phyloP scores from a whole-genome alignment of 1,139 yeast genomes.

The Suhomyces kunorum region DNA sequence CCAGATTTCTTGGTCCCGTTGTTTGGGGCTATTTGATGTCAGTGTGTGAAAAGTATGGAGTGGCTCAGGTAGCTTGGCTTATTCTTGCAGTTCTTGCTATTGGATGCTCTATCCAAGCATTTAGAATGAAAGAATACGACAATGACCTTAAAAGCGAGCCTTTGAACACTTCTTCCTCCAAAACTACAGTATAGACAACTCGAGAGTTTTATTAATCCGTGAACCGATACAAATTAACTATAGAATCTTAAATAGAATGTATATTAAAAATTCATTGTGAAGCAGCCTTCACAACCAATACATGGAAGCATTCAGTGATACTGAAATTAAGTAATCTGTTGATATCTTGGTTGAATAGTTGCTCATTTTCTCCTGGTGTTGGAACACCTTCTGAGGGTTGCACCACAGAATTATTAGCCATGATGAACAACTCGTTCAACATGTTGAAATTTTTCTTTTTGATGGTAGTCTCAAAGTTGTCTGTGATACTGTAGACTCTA shows the following conservation, averaged over 20 bases:
- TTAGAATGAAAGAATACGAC: conserved; percentile 35
- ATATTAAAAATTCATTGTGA: not conserved
- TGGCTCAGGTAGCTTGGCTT: conserved; percentile 57
- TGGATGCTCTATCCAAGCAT: conserved; percentile 34
- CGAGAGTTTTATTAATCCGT: too few species aligned
- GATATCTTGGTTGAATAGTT: conserved; percentile 21
- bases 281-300: conserved; percentile 29
- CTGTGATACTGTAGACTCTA: conserved; percentile 21
- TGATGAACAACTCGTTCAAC: conserved; percentile 26
- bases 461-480: conserved; percentile 17
- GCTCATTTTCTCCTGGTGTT: conserved; percentile 1
- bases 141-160: conserved; percentile 18
- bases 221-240: not conserved
- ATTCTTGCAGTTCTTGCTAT: conserved; percentile 39
- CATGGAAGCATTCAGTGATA: conserved; percentile 25
- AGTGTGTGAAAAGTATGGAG: conserved; percentile 23
- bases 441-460: conserved; percentile 16
- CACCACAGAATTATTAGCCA: conserved; percentile 24
- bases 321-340: conserved; percentile 23
- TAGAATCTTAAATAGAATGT: not conserved
- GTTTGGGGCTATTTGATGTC: conserved; percentile 61
- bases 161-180: not conserved
- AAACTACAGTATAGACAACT: not conserved
- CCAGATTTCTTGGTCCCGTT: conserved; percentile 61
- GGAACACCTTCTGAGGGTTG: conserved; percentile 10